These are phyloP conservation scores for Tubosaeta sp. DNA, from an alignment of 768 basidiomycete genomes.

Conservation along the genomic window DNA sequence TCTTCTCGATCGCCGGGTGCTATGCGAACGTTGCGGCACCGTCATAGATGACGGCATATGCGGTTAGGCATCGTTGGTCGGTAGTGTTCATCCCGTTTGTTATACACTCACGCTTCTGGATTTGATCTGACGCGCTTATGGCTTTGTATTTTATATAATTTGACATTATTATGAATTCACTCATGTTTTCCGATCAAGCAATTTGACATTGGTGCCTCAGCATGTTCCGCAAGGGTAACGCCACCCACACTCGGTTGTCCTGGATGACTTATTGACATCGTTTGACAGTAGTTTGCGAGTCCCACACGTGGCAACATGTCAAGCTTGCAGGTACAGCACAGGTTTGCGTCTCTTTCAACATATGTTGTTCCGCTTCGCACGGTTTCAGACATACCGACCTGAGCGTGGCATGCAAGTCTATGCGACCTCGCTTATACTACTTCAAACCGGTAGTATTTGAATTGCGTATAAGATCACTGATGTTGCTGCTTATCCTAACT, in stretches of 20 bases:
- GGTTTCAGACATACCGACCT: not conserved
- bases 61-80: slow-evolving; percentile 12
- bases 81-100: not conserved
- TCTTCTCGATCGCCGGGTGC: slow-evolving; percentile 66
- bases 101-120: not conserved
- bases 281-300: not conserved
- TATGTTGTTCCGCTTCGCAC: not conserved
- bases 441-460: not conserved
- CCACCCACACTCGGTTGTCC: not conserved
- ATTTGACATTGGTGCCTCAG: not conserved
- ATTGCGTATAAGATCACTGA: not conserved
- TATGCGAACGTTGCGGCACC: slow-evolving; percentile 51
- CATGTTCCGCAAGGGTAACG: not conserved
- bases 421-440: not conserved
- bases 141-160: slow-evolving; percentile 14
- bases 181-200: not conserved
- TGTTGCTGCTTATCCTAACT: not conserved
- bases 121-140: not conserved
- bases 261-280: not conserved
- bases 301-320: not conserved
- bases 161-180: slow-evolving; percentile 2
- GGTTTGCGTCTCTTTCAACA: not conserved
- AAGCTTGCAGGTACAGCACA: not conserved
- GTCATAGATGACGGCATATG: slow-evolving; percentile 37
- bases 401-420: not conserved